These are phyloP conservation scores for Nephelium lappaceum DNA, from an alignment of 345 rosid species.

Conservation along the genomic window DNA sequence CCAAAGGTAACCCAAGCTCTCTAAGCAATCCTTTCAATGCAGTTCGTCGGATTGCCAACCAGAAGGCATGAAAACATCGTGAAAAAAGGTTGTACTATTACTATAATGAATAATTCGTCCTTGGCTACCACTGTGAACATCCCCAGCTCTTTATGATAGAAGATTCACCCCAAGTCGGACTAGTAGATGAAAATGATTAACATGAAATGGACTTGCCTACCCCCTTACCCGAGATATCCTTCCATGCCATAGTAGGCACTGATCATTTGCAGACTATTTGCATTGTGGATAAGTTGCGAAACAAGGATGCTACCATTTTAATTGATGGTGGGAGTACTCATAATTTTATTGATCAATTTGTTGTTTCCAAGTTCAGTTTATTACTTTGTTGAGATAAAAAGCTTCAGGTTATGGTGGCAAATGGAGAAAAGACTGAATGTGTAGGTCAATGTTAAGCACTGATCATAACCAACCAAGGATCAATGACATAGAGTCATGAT, in stretches of 20 bases:
- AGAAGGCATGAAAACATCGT: background rate
- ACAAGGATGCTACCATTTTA: background rate
- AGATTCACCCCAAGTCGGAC: background rate
- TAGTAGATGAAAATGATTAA: background rate
- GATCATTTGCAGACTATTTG: background rate
- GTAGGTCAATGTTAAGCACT: no score
- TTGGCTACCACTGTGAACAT: background rate
- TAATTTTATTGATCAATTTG: background rate
- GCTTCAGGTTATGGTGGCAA: no score
- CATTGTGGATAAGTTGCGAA: background rate
- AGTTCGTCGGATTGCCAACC: no score
- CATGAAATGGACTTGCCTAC: background rate
- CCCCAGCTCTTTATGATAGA: background rate
- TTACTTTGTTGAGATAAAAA: background rate
- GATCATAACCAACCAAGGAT: no score
- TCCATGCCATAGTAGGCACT: background rate
- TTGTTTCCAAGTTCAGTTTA: background rate
- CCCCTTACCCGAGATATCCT: background rate
- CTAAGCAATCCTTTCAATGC: no score
- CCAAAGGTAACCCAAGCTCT: no score
- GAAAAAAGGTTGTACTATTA: background rate
- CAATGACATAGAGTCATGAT: no score
- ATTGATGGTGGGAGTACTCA: background rate
- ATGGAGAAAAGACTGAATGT: no score
- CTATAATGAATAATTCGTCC: background rate